Base-by-base conservation (phyloP, 2,329 filamentous ascomycete species). In the Fusarium falciforme region DNA sequence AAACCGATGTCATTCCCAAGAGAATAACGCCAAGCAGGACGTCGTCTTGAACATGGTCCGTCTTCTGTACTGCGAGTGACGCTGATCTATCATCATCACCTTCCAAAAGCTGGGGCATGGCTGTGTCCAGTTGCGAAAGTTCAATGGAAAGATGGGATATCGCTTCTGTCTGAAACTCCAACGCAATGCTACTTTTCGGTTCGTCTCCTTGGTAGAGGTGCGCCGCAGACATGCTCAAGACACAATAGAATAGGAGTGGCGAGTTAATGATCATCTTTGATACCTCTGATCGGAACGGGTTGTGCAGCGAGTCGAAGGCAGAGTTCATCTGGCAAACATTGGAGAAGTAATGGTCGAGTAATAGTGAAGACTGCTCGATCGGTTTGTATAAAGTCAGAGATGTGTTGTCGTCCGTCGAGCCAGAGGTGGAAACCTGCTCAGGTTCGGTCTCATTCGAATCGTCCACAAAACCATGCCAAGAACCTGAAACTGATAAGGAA, bases 1-100 rank as follows among this genome's bases (percentile, higher is more conserved):
- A 2, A 40, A 74, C 73, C 17, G 73, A 68, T 6, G 74, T 74
- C 68, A 76, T 74, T 3, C 74, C 68, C 0, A 76, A n/a, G 11
- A 76, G 35, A 1, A 76, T 68, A 5, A 72, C 61, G 0, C 66
- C 60, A 0, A 76, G 12, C 2, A 76, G 14, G 0, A 76, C n/a
- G 5, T 74, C 68, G 5, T 74, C 66, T 2, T 59, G 70, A 0
- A 76, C 66, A 0, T 27, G 16, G 1, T 42, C 14, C 1, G 20
- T 20, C 11, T 27, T 52, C 9, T 17, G 7, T 2, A 14, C 6
- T 7, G 29, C 38, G 4, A 57, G 14, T 2, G 36, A 7, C 8
- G 4, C 17, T 16, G 44, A 20, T 38, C 8, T 35, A 22, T 14
- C 5, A 20, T 49, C 44, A 6, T 8, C n/a, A 5, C 20, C 14